Evolutionary conservation across 495 filamentous ascomycete species (phyloP), one percentile per base, ranked within the genome.

Genomic region (Aspergillus mulundensis): DNA sequence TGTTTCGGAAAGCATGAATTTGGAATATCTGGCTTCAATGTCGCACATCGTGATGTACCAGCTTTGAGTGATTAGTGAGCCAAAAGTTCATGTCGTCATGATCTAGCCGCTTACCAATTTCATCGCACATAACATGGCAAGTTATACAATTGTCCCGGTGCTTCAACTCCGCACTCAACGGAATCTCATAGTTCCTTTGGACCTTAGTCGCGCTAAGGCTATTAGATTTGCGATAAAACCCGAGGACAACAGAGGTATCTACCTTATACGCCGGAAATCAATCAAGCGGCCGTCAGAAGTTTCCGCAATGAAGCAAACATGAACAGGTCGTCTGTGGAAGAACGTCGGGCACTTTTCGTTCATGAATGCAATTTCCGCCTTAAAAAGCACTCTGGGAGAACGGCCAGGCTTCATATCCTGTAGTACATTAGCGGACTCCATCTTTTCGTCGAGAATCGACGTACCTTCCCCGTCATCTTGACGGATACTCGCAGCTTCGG

Each of bases 81-180:
- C 20, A 5, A 40, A 18, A 16, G 11, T 1, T 23, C 3, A 15
- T 47, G 1, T 16, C 6, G 1, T 19, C 30, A 16, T 23, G 8
- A 18, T 23, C 28, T n/a, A n/a, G n/a, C n/a, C 7, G 10, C 72
- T 61, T 66, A 87, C 85, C 90, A 58, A 97, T 88, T 38, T 90
- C 88, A 68, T 97, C 93, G 60, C 94, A 97, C 71, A 87, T 88
- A 12, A 90, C 78, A 68, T 90, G 83, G 56, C 88, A 94, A 20
- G 71, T 72, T 41, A 97, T 76, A 15, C 66, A 72, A 43, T 93
- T 84, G 8, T 77, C 77, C 10, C 73, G 58, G 7, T 64, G 71
- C 8, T 74, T 78, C 40, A 96, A 61, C 0, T 81, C 70, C 1
- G 79, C 83, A 15, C 72, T 73, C 53, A 96, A 85, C 6, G 76